Conservation (phyloP, 768 basidiomycete species). For the Trametes sanguinea region DNA sequence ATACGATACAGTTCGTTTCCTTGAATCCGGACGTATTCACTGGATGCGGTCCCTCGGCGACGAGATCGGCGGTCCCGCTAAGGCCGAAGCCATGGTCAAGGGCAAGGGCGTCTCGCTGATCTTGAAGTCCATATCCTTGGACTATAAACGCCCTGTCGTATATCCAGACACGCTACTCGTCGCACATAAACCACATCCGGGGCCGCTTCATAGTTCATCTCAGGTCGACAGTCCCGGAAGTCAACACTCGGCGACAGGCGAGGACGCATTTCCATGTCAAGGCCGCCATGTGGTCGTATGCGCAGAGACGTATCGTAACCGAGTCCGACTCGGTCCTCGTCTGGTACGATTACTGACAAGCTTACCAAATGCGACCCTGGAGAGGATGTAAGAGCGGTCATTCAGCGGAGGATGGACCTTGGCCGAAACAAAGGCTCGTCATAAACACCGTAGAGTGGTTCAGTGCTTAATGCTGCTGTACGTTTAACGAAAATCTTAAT, state of each 20-base stretch:
- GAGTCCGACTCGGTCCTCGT: slow-evolving; percentile 65
- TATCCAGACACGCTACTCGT: slow-evolving; percentile 77
- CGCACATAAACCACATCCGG: slow-evolving; percentile 53
- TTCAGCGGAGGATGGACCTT: slow-evolving; percentile 30
- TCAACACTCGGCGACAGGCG: slow-evolving; percentile 12
- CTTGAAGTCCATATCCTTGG: slow-evolving; percentile 67
- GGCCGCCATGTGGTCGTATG: slow-evolving; percentile 63
- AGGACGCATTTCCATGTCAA: slow-evolving; percentile 50
- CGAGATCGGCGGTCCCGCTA: slow-evolving; percentile 58
- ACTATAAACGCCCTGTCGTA: slow-evolving; percentile 70
- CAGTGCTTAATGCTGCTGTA: neutral
- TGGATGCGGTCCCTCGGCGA: slow-evolving; percentile 64
- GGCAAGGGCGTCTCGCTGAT: slow-evolving; percentile 72
- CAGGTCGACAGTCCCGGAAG: slow-evolving; percentile 3
- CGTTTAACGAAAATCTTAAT: too few relatives aligned
- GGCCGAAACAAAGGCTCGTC: neutral
- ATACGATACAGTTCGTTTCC: slow-evolving; percentile 53
- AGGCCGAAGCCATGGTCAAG: slow-evolving; percentile 57
- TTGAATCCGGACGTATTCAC: slow-evolving; percentile 72
- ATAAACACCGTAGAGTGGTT: neutral
- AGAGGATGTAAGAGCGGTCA: slow-evolving; percentile 43
- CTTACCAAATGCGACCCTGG: slow-evolving; percentile 67
- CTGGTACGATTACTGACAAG: slow-evolving; percentile 77
- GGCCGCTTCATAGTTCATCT: slow-evolving; percentile 7
- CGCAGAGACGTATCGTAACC: slow-evolving; percentile 63